A percentile compares a stretch with the other conserved stretches of the same genome.
phyloP scores from a whole-genome alignment of 2,329 filamentous ascomycete species.

The Davidsoniella virescens region DNA sequence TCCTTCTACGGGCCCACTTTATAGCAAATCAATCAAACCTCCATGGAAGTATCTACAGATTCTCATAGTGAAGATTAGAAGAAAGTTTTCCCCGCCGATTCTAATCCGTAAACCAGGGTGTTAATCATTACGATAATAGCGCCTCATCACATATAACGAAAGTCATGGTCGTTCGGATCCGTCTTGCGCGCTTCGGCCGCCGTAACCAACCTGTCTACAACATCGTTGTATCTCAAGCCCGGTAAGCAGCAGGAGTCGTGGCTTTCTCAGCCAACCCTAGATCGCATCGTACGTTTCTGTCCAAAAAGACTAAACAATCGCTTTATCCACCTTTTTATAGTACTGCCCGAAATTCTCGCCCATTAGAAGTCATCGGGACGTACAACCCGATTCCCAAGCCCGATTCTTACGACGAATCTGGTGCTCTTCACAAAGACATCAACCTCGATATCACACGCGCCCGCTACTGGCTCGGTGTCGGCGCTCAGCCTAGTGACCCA shows the following conservation, averaged over 20 bases:
- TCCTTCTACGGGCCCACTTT: too few relatives aligned
- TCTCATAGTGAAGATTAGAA: too few relatives aligned
- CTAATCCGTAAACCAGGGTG: not conserved
- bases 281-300: too few relatives aligned
- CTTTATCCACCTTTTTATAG: slow-evolving; percentile 28
- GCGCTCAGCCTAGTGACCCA: slow-evolving; percentile 82
- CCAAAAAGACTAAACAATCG: not conserved
- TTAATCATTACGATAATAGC: not conserved
- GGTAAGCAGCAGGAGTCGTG: slow-evolving; percentile 35
- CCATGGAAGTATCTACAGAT: too few relatives aligned
- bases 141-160: not conserved
- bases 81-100: too few relatives aligned
- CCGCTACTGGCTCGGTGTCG: slow-evolving; percentile 93
- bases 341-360: slow-evolving; percentile 71
- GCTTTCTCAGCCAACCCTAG: not conserved
- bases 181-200: slow-evolving; percentile 84
- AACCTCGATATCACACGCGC: slow-evolving; percentile 66
- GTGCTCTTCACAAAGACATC: slow-evolving; percentile 72
- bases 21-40: too few relatives aligned
- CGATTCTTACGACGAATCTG: slow-evolving; percentile 36
- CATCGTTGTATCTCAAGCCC: slow-evolving; percentile 85
- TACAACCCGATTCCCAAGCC: slow-evolving; percentile 53
- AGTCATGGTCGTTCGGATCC: slow-evolving; percentile 82
- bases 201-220: slow-evolving; percentile 89
- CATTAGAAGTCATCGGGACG: slow-evolving; percentile 80